Base-by-base conservation (phyloP, 352 stramenopile species). In the Pythium phragmitis region DNA sequence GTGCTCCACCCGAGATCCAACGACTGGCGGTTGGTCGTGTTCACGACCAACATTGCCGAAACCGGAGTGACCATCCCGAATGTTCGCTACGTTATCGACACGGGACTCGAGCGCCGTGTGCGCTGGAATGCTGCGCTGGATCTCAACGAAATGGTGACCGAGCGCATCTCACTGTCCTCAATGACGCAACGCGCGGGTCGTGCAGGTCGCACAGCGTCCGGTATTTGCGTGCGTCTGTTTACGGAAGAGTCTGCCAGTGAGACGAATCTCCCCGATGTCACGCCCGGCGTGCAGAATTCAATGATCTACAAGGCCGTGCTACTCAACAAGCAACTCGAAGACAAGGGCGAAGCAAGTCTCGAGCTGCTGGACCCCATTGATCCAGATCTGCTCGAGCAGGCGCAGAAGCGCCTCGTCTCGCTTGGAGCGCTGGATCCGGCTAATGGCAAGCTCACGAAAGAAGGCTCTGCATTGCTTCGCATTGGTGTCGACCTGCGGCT, bases 31-130 rank as follows among this genome's bases (percentile, higher is more conserved):
- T 37, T 75, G 1, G 42, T 77, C 8, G 43, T 77, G 0, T 71
- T 77, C 30, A 58, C 57, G 14, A 75, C 70, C 7, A 77, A 77
- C 39, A 43, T 75, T 6, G 63, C 70, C 7, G 70, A 77, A 43
- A 75, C 70, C 1, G 66, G 62, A 9, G 62, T 75, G 16, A 77
- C 70, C 3, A 58, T 75, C 3, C 61, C 61, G 2, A 69, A 75
- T 58, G 67, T 76, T 21, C 54, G 68, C 2, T 77, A 72, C 23
- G 70, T 77, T 0, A 69, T 77, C 47, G 70, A 77, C 41, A 72
- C 70, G 1, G 62, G 70, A 12, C 55, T 74, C 6, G 63, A 75
- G 53, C 68, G 69, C 13, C 58, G 61, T 16, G 69, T 71, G 23
- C 58, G 56, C 1, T 77, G 63, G 65, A 74, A 77, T 46, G 34